Base-by-base conservation (phyloP, 108 stramenopile genomes). In the Cylindrotheca closterium region DNA sequence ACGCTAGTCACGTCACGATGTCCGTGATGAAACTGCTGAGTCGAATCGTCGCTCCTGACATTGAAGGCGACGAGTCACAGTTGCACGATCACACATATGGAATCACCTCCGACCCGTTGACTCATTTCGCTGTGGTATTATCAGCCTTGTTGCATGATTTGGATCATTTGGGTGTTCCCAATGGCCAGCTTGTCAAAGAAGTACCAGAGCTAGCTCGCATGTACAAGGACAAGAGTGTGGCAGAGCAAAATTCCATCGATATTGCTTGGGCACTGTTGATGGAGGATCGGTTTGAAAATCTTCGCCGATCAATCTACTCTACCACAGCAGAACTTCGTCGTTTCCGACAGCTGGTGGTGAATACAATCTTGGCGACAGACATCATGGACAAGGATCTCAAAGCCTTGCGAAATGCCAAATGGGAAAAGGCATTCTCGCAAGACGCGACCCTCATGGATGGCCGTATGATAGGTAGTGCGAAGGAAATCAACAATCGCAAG, bases 141-240 rank as follows among this genome's bases (percentile, higher is more conserved):
- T 60, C 59, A 2, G 59, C 59, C 37, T 26, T 60, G 59, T 12
- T 60, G 12, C 59, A 60, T 10, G 59, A 60, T 47, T n/a, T 21
- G 28, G 59, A 60, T 26, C 59, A 60, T 47, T 30, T 42, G n/a
- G 73, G 73, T 51, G 61, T 74, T 24, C 42, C 65, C 15, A 74
- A 74, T 49, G 23, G 53, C 1, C 73, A 74, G 30, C 60, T 74
- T 3, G 55, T 67, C 24, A 31, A 47, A 37, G 73, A 74, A 34
- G 19, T 18, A 1, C 28, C 45, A 24, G 31, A 22, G 24, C 30
- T 83, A 22, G 82, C 82, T 5, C 51, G 74, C 5, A n/a, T 78
- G 51, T 83, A 83, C 58, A 83, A 83, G 46, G 74, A 79, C 53
- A 77, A 83, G 74, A 61, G 58, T 47, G 77, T 79, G 21, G 75